Evolutionary conservation across 768 basidiomycete genomes (phyloP).

Genomic region (Pholiota conissans): DNA sequence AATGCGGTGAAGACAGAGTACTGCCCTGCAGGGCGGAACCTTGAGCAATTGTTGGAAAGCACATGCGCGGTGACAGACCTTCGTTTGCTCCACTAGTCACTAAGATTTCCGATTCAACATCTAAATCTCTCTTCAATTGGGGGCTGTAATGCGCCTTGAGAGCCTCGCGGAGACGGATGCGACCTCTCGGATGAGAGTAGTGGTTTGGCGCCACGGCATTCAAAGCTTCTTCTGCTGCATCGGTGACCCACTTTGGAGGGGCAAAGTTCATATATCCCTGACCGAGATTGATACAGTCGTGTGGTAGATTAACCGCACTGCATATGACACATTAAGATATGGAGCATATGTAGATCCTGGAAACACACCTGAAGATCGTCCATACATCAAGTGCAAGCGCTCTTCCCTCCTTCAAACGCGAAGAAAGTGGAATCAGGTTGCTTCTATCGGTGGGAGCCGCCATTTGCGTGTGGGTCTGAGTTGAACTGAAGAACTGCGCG

Average conservation of each 20-base stretch:
- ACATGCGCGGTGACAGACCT: conserved; percentile 47
- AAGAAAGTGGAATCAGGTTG: conserved; percentile 66
- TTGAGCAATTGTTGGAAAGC: background rate
- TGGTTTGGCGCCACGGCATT: conserved; percentile 67
- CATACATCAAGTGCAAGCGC: conserved; percentile 85
- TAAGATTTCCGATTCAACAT: conserved; percentile 85
- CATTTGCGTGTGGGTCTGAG: background rate
- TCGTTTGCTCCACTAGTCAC: conserved; percentile 98
- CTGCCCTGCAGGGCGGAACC: conserved; percentile 57
- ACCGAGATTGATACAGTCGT: conserved; percentile 94
- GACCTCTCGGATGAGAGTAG: conserved; percentile 90
- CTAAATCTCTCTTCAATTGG: conserved; percentile 66
- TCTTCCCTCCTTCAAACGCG: conserved; percentile 71
- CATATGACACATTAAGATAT: conserved; percentile 3
- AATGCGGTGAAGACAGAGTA: conserved; percentile 94
- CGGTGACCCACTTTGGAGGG: conserved; percentile 77
- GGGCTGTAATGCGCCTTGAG: conserved; percentile 80
- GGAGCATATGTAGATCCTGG: conserved; percentile 10
- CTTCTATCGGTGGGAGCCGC: conserved; percentile 33
- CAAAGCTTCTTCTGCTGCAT: conserved; percentile 73
- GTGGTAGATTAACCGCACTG: conserved; percentile 85
- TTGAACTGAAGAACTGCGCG: conserved; percentile 6
- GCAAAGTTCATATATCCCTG: conserved; percentile 94
- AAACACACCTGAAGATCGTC: conserved; percentile 82
- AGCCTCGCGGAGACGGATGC: conserved; percentile 84